Percentiles rank a stretch among this genome's conserved stretches.
Evolutionary conservation across 768 basidiomycete species (phyloP).

Genomic region (Lactarius sp.): DNA sequence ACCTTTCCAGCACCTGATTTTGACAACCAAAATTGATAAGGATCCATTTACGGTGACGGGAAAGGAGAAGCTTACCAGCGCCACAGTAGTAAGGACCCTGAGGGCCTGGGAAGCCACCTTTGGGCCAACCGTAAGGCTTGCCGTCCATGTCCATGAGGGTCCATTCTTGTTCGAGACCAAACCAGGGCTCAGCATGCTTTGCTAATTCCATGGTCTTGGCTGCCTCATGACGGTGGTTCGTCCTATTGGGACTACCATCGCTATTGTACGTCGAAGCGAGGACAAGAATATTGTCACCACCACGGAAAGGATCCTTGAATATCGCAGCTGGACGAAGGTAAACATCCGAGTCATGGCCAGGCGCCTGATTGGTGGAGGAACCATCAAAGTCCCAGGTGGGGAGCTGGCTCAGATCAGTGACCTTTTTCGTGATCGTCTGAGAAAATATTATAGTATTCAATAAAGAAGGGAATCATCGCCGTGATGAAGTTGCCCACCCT

Average conservation of each 20-base stretch:
- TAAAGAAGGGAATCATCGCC: conserved; percentile 9
- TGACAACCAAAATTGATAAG: conserved; percentile 1
- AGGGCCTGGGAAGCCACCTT: conserved; percentile 98
- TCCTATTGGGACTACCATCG: conserved; percentile 96
- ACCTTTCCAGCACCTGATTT: conserved; percentile 89
- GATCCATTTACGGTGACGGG: background rate
- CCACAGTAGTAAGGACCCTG: conserved; percentile 99
- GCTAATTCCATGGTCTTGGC: conserved; percentile 95
- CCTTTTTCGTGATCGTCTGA: conserved; percentile 82
- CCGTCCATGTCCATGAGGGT: conserved; percentile 94
- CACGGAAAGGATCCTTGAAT: conserved; percentile 99
- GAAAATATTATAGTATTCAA: conserved; percentile 8
- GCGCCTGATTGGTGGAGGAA: conserved; percentile 95
- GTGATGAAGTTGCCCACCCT: conserved; percentile 49
- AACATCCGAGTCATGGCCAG: conserved; percentile 93
- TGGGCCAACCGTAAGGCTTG: conserved; percentile 92
- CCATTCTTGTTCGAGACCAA: conserved; percentile 99
- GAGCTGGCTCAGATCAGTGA: conserved; percentile 84
- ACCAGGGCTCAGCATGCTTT: conserved; percentile 82
- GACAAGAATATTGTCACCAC: conserved; percentile 96
- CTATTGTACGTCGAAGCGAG: conserved; percentile 98
- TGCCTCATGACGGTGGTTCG: conserved; percentile 91
- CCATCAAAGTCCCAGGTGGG: conserved; percentile 99
- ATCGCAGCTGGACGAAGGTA: conserved; percentile 95
- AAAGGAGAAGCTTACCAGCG: conserved; percentile 60